These are phyloP conservation scores for Castanopsis chinensis DNA, from an alignment of 306 rosid genomes.

Conservation along the genomic window DNA sequence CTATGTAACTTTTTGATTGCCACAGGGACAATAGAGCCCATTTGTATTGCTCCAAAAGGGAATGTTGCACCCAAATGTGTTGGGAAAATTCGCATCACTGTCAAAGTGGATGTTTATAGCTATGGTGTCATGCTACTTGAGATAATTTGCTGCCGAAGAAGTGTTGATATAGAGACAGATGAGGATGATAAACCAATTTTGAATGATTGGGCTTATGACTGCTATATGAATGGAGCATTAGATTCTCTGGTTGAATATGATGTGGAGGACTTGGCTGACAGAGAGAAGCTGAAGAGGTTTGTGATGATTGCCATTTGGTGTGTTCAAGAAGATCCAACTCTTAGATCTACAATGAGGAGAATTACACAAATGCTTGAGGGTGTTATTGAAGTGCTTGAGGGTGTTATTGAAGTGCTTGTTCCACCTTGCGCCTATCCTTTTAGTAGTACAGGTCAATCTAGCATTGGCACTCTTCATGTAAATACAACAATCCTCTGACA, in stretches of 20 bases:
- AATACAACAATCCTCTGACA: background rate
- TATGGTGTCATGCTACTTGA: constrained; percentile 27
- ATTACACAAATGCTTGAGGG: constrained; percentile 44
- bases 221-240: background rate
- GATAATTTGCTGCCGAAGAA: constrained; percentile 21
- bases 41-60: no score
- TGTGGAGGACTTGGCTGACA: constrained; percentile 5
- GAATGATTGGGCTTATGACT: constrained; percentile 22
- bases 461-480: no score
- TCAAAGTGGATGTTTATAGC: constrained; percentile 31
- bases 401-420: no score
- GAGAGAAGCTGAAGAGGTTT: constrained; percentile 17
- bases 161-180: background rate
- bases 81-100: background rate
- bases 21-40: no score
- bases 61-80: no score
- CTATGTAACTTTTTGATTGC: no score
- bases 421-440: constrained; percentile 32
- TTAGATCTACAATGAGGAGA: constrained; percentile 27
- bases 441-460: no score
- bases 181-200: background rate
- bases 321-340: constrained; percentile 7
- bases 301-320: constrained; percentile 31
- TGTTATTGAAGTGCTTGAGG: constrained; percentile 18
- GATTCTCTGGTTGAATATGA: background rate